Conservation (phyloP, 2,329 filamentous ascomycete species). For the Magnaporthiopsis rhizophila region DNA sequence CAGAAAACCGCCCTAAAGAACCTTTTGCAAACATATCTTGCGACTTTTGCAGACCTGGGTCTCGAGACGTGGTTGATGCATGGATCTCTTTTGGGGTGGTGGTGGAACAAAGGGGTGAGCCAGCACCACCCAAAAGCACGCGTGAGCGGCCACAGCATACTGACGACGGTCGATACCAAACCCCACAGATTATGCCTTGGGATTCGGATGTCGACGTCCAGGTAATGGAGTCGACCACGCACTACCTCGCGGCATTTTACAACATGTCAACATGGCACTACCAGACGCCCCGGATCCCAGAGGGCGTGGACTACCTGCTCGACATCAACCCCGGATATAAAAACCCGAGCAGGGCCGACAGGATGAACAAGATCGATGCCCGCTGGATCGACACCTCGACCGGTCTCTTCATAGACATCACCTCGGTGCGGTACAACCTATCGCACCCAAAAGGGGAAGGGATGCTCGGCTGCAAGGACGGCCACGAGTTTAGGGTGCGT, state of each 20-base stretch:
- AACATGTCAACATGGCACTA: slow-evolving; percentile 49
- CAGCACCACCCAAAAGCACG: too few relatives aligned
- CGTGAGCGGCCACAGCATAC: slow-evolving; percentile 9
- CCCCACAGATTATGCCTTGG: slow-evolving; percentile 61
- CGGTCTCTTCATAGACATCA: slow-evolving; percentile 44
- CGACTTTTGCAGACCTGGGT: slow-evolving; percentile 55
- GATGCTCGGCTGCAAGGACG: slow-evolving; percentile 42
- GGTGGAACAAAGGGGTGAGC: slow-evolving; percentile 59
- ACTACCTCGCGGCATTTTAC: slow-evolving; percentile 56
- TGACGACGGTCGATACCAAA: not conserved
- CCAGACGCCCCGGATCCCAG: slow-evolving; percentile 27
- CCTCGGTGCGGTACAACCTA: slow-evolving; percentile 39
- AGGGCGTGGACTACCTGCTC: slow-evolving; percentile 38
- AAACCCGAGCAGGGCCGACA: slow-evolving; percentile 29
- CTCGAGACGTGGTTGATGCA: slow-evolving; percentile 79
- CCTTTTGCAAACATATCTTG: slow-evolving; percentile 65
- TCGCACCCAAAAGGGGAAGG: slow-evolving; percentile 33
- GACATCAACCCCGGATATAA: slow-evolving; percentile 37
- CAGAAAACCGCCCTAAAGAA: slow-evolving; percentile 54
- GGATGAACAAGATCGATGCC: slow-evolving; percentile 37
- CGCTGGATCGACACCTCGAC: slow-evolving; percentile 39
- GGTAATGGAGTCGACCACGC: slow-evolving; percentile 57
- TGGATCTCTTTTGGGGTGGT: slow-evolving; percentile 79
- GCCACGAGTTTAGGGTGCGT: slow-evolving; percentile 38
- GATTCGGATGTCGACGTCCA: slow-evolving; percentile 72